A percentile compares a stretch with the other conserved stretches of the same genome.
phyloP scores from a whole-genome alignment of 2,329 filamentous ascomycete genomes.

The Alternaria solani region DNA sequence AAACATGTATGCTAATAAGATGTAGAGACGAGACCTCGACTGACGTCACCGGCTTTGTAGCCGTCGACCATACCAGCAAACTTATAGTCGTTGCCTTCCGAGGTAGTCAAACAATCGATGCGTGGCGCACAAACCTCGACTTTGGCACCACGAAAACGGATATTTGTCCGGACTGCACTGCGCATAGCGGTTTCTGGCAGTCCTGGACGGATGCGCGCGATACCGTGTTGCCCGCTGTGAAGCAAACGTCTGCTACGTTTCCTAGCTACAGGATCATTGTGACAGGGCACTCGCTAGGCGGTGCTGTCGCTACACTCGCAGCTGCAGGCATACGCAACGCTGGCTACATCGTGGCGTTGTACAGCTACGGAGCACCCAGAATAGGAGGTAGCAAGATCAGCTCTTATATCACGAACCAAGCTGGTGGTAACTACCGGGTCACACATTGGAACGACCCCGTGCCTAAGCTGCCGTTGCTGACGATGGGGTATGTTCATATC shows the following conservation, averaged over 20 bases:
- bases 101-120: constrained; percentile 65
- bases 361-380: constrained; percentile 73
- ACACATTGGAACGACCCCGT: constrained; percentile 75
- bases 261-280: constrained; percentile 64
- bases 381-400: constrained; percentile 68
- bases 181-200: constrained; percentile 67
- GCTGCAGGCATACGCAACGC: constrained; percentile 57
- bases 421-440: constrained; percentile 66
- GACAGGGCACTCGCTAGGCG: constrained; percentile 75
- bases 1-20: constrained; percentile 9
- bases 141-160: constrained; percentile 54
- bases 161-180: constrained; percentile 58
- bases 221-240: constrained; percentile 56
- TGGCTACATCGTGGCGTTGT: constrained; percentile 47
- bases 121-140: constrained; percentile 67
- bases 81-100: constrained; percentile 68
- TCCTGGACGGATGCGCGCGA: constrained; percentile 65
- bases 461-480: constrained; percentile 69
- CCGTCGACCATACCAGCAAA: constrained; percentile 54
- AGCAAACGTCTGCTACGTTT: constrained; percentile 55
- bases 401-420: constrained; percentile 63
- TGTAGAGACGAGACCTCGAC: constrained; percentile 35
- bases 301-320: constrained; percentile 68
- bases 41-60: constrained; percentile 58
- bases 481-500: constrained; percentile 70